Percentiles rank a stretch among this genome's conserved stretches.
Conservation (phyloP, 2,329 filamentous ascomycete genomes). For the Pseudogymnoascus sp. region DNA sequence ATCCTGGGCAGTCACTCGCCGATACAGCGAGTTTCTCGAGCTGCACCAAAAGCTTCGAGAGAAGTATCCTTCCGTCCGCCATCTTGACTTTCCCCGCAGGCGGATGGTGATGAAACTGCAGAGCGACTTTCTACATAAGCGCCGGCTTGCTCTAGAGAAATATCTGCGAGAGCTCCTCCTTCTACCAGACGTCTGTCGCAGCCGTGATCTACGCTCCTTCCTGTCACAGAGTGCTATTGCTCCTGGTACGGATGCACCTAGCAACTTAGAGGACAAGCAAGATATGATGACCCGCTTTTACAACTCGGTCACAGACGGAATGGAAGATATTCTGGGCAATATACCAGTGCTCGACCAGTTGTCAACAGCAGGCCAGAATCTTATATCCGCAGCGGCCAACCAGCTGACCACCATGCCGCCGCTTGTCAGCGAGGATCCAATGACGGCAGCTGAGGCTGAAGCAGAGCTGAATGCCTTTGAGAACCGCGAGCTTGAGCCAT, state of each 20-base stretch:
- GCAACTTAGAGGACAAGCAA: constrained; percentile 58
- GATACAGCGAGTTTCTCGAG: constrained; percentile 96
- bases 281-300: constrained; percentile 93
- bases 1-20: constrained; percentile 82
- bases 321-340: constrained; percentile 96
- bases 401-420: constrained; percentile 52
- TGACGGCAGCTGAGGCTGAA: constrained; percentile 68
- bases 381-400: constrained; percentile 68
- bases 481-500: constrained; percentile 79
- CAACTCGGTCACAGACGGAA: constrained; percentile 92
- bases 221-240: constrained; percentile 79
- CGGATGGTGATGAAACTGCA: constrained; percentile 95
- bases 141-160: constrained; percentile 71
- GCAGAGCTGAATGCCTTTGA: constrained; percentile 92
- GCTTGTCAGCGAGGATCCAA: constrained; percentile 42
- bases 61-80: constrained; percentile 78
- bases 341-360: constrained; percentile 93
- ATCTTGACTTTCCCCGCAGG: constrained; percentile 84
- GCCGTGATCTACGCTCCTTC: constrained; percentile 84
- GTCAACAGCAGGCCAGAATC: constrained; percentile 82
- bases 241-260: constrained; percentile 45
- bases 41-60: constrained; percentile 81
- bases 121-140: constrained; percentile 88
- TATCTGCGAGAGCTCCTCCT: constrained; percentile 77
- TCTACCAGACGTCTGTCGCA: constrained; percentile 88